phyloP scores from a whole-genome alignment of 176 grass and related monocot species.

The Carex myosuroides region DNA sequence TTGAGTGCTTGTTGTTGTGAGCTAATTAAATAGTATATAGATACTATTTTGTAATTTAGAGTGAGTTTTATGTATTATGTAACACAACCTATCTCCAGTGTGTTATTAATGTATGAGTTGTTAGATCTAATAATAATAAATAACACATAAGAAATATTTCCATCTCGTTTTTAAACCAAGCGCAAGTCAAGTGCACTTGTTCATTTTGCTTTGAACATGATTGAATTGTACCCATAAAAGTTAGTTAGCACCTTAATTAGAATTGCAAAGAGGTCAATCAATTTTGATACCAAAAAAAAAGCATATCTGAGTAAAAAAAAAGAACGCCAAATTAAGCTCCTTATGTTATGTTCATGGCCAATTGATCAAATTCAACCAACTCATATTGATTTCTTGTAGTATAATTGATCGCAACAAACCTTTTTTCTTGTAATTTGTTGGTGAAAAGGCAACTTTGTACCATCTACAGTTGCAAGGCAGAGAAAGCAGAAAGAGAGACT shows the following conservation, averaged over 20 bases:
- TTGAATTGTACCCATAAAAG: background rate
- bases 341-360: no score
- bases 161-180: background rate
- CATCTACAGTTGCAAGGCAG: no score
- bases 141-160: background rate
- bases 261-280: background rate
- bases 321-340: no score
- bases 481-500: no score
- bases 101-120: background rate
- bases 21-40: background rate
- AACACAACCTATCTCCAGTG: no score
- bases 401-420: no score
- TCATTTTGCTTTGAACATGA: background rate
- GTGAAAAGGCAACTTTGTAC: no score
- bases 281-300: background rate
- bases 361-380: no score
- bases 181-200: background rate
- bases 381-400: no score
- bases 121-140: background rate
- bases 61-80: background rate
- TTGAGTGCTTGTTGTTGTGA: background rate
- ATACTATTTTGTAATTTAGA: background rate
- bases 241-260: background rate
- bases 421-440: no score
- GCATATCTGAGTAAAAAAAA: background rate